Evolutionary conservation across 768 basidiomycete species (phyloP), one percentile per base, ranked within the genome.

Genomic region (Kwoniella heveanensis): DNA sequence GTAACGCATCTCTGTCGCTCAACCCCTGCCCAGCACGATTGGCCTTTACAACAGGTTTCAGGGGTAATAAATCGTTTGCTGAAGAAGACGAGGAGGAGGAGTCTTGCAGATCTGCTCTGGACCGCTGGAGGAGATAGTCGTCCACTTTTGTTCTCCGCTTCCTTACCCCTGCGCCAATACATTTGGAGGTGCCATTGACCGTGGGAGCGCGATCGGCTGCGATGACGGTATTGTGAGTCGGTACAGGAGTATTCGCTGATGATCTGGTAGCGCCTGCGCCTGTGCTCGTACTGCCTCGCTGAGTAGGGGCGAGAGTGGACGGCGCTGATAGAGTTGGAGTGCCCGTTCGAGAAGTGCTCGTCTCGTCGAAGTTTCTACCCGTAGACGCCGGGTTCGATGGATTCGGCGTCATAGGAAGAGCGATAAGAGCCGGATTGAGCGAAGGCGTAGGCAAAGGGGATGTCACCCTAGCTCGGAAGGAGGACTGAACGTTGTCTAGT

Each of bases 91-190:
- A n/a, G n/a, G 74, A 67, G 6, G 27, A 49, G 1, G 51, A 68
- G 12, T 67, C 75, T 53, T 51, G 44, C 3, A 57, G 29, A 64
- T 74, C 75, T 48, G 67, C 71, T 47, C 39, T 50, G 26, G 56
- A 36, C 12, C 73, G 62, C 19, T 49, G 57, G 2, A 56, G 30
- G 5, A 77, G 69, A 51, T 74, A 77, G 32, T 70, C 69, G 12
- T 60, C 48, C 15, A 44, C 62, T 50, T 10, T 59, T 36, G 29
- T 54, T 58, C 22, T 56, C 7, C 58, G 19, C 21, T 60, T 60
- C 21, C 58, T 51, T 9, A 60, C 50, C 19, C 32, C 49, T 19
- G 17, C 39, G 17, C 39, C 15, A 9, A n/a, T n/a, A n/a, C n/a
- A n/a, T n/a, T n/a, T n/a, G n/a, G n/a, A n/a, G n/a, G 10, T 17